These are phyloP conservation scores for Hanseniaspora nectarophila DNA, from an alignment of 805 yeast genomes.

Conservation along the genomic window DNA sequence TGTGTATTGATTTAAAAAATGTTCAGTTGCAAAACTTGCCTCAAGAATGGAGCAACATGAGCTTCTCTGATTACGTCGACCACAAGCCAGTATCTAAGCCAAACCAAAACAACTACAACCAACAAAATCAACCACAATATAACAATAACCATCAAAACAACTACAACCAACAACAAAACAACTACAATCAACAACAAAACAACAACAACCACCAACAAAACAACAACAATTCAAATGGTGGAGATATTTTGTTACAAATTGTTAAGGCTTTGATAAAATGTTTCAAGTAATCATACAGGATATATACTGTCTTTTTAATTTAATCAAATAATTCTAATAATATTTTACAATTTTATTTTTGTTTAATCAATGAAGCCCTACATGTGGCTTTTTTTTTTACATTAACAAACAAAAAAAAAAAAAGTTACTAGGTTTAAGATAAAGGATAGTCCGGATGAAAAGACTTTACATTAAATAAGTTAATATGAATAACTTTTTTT, in stretches of 20 bases:
- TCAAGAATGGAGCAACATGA: conserved; percentile 25
- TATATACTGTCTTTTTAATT: background rate
- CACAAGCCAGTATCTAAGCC: conserved; percentile 18
- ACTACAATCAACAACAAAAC: conserved; percentile 20
- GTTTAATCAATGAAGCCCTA: too few species aligned
- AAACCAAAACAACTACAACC: conserved; percentile 16
- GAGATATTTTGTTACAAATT: conserved; percentile 20
- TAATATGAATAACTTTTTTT: too few species aligned
- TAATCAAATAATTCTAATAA: too few species aligned
- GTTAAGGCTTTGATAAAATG: conserved; percentile 20
- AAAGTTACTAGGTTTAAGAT: too few species aligned
- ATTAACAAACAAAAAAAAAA: too few species aligned
- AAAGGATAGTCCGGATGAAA: too few species aligned
- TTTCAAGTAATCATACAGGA: background rate
- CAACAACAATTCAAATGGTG: background rate
- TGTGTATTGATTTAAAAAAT: conserved; percentile 51
- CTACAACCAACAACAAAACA: conserved; percentile 23
- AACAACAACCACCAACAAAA: conserved; percentile 26
- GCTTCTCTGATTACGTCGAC: conserved; percentile 14
- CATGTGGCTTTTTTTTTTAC: too few species aligned
- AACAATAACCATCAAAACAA: conserved; percentile 23
- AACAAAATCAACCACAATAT: conserved; percentile 21
- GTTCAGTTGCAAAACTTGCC: conserved; percentile 32
- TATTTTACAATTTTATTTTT: too few species aligned
- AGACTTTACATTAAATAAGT: too few species aligned